phyloP scores from a whole-genome alignment of 2,329 filamentous ascomycete species.

The Xylaria sp. region DNA sequence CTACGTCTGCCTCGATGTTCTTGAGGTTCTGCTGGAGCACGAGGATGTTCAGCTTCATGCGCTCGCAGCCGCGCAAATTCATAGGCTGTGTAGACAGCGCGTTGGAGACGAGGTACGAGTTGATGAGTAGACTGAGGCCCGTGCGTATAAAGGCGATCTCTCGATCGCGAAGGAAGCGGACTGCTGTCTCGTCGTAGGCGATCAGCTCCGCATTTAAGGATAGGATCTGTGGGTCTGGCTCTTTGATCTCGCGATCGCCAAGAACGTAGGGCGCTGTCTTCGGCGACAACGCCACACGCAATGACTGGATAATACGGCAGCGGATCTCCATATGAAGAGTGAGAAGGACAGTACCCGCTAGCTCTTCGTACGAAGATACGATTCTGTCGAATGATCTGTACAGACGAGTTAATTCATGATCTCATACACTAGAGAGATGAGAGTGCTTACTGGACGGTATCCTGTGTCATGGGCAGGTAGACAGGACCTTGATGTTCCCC shows the following conservation, averaged over 20 bases:
- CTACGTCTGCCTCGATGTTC: slow-evolving; percentile 81
- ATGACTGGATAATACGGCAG: slow-evolving; percentile 83
- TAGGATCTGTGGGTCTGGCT: slow-evolving; percentile 83
- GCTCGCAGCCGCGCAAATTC: slow-evolving; percentile 83
- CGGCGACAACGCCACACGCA: slow-evolving; percentile 71
- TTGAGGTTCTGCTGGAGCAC: slow-evolving; percentile 97
- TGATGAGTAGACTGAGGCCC: slow-evolving; percentile 81
- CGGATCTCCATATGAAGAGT: slow-evolving; percentile 91
- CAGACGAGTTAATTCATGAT: slow-evolving; percentile 26
- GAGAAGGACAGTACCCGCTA: slow-evolving; percentile 81
- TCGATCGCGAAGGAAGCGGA: slow-evolving; percentile 73
- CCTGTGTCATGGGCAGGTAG: slow-evolving; percentile 86
- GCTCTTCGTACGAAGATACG: slow-evolving; percentile 81
- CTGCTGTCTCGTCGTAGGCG: slow-evolving; percentile 85
- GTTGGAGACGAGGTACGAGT: slow-evolving; percentile 79
- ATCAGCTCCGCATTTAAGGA: slow-evolving; percentile 84
- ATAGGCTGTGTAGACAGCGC: slow-evolving; percentile 78
- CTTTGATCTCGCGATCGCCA: slow-evolving; percentile 75
- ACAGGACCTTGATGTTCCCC: slow-evolving; percentile 72
- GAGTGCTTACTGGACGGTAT: slow-evolving; percentile 77
- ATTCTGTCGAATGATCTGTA: slow-evolving; percentile 84
- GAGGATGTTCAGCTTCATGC: slow-evolving; percentile 92
- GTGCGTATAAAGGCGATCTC: slow-evolving; percentile 81
- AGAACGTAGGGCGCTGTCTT: slow-evolving; percentile 69
- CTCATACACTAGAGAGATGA: neutral